phyloP scores from a whole-genome alignment of 495 filamentous ascomycete genomes.

The Astrothelium subdiscretum region DNA sequence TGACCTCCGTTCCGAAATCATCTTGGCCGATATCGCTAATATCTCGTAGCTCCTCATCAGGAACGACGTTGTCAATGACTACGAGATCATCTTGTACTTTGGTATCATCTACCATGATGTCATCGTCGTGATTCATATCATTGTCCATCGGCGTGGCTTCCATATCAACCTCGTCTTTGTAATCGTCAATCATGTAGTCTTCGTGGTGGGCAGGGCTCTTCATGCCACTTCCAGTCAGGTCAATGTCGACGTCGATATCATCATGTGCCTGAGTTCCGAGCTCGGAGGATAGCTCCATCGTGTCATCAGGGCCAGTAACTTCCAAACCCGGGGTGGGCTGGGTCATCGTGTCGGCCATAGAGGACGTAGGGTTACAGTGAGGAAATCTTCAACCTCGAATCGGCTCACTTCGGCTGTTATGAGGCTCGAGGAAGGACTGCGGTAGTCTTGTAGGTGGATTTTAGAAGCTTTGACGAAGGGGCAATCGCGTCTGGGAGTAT shows the following conservation, averaged over 20 bases:
- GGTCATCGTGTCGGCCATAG: background rate
- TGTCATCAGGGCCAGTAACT: conserved; percentile 29
- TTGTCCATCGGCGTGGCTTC: conserved; percentile 14
- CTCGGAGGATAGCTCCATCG: conserved; percentile 45
- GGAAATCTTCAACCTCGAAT: background rate
- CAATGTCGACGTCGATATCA: conserved; percentile 67
- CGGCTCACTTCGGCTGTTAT: background rate
- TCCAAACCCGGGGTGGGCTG: conserved; percentile 7
- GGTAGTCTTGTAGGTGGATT: too few relatives aligned
- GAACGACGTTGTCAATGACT: conserved; percentile 11
- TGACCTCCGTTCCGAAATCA: background rate
- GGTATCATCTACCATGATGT: conserved; percentile 35
- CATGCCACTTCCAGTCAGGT: conserved; percentile 40
- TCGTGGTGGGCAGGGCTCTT: conserved; percentile 42
- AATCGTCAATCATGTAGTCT: conserved; percentile 51
- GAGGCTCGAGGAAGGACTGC: background rate
- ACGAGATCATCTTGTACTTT: conserved; percentile 6
- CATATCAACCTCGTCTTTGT: conserved; percentile 20
- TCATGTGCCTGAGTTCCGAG: conserved; percentile 37
- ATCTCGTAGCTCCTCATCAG: conserved; percentile 7
- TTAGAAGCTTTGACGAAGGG: background rate
- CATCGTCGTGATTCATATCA: conserved; percentile 24
- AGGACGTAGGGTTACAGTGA: background rate
- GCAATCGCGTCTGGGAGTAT: background rate
- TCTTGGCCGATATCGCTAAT: background rate